Evolutionary conservation across 2,329 filamentous ascomycete species (phyloP), one percentile per base, ranked within the genome.

Genomic region (Fusarium pininemorale): DNA sequence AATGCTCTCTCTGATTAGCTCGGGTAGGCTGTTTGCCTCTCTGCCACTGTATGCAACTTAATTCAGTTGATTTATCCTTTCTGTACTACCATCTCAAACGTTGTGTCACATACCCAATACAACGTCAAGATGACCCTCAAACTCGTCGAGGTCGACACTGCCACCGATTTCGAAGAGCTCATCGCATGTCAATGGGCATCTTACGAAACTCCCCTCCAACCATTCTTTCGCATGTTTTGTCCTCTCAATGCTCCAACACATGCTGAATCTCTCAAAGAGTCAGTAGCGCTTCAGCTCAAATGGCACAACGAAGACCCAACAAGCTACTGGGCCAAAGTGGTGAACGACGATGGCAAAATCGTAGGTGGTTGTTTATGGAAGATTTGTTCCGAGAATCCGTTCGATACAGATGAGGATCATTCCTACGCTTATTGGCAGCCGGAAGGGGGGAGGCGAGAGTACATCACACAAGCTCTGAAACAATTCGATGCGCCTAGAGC

Each of bases 361-460:
- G 72, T 66, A 1, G 73, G 73, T 2, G 75, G 72, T n/a, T 76
- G 75, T 41, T 54, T 76, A 11, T 77, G 75, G 67, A 77, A 77
- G 44, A 58, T 75, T 24, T 72, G 50, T 20, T 16, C 56, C 2
- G 60, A 32, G 6, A 72, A 74, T 15, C 72, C 72, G 0, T 77
- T 76, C 10, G n/a, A 70, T 10, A 68, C 60, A 3, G 28, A 59
- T 1, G 61, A 71, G 5, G 70, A 61, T 8, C 69, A 77, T 45
- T 60, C 47, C 9, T 48, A 69, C 9, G 68, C 63, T 3, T 48
- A 71, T n/a, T 78, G 74, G 70, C 56, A 77, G 14, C 76, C 69
- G 1, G 66, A 74, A 61, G 68, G 74, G 15, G 75, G 76, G 57
- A 54, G 61, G 15, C 35, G 69, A 14, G 70, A 78, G 13, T 76